phyloP scores from a whole-genome alignment of 192 early-diverging fungal species.

The Gaertneriomyces sp. region DNA sequence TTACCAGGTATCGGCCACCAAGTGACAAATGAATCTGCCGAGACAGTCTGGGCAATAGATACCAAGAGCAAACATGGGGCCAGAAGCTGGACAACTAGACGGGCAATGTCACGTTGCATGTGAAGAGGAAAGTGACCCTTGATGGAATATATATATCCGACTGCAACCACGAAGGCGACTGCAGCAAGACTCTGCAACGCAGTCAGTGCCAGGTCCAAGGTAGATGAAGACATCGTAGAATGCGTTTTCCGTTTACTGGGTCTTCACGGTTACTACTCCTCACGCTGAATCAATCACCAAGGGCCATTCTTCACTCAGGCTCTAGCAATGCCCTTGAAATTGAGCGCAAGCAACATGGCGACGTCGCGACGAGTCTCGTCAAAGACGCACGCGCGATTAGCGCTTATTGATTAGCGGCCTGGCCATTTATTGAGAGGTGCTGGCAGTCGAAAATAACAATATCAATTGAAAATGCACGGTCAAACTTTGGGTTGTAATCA shows the following conservation, averaged over 20 bases:
- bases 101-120: slow-evolving; percentile 22
- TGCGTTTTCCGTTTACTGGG: neutral
- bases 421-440: too few relatives aligned
- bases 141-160: slow-evolving; percentile 17
- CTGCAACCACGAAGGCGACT: slow-evolving; percentile 25
- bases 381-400: too few relatives aligned
- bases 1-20: slow-evolving; percentile 30
- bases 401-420: too few relatives aligned
- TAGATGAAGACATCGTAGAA: neutral
- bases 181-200: slow-evolving; percentile 20
- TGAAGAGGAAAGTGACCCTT: slow-evolving; percentile 22
- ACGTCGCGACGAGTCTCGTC: too few relatives aligned
- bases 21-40: slow-evolving; percentile 9
- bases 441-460: too few relatives aligned
- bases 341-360: too few relatives aligned
- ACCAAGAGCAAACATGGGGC: slow-evolving; percentile 27
- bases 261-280: too few relatives aligned
- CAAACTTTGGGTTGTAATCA: too few relatives aligned
- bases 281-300: too few relatives aligned
- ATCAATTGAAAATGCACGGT: too few relatives aligned
- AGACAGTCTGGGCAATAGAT: slow-evolving; percentile 20
- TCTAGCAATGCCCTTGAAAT: too few relatives aligned
- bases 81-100: slow-evolving; percentile 25
- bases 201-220: slow-evolving; percentile 16
- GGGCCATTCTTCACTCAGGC: too few relatives aligned